Base-by-base conservation (phyloP, 345 rosid genomes). In the Sisymbrium irio region DNA sequence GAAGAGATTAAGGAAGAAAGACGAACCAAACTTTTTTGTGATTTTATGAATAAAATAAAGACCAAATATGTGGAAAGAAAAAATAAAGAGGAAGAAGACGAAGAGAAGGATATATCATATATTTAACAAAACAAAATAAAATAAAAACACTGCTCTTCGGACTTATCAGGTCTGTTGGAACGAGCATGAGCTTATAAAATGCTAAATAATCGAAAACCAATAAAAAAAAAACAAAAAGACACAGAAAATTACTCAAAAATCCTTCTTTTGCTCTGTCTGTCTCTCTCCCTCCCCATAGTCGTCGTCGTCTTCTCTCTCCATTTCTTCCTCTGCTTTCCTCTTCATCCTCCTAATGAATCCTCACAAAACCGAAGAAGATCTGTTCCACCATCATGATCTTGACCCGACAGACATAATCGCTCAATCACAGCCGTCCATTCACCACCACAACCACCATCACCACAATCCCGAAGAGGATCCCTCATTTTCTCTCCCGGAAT, bases 281-380 rank as follows among this genome's bases (percentile, higher is more conserved):
- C 63, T 28, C 20, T 27, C 9, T 42, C 54, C 53, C 37, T 56
- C 69, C 27, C 20, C 57, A 0, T 63, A 67, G 28, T 69, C 76
- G 27, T 69, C 76, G 27, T 60, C 77, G n/a, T 67, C 80, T 9
- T 71, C 77, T 36, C 37, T 17, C 65, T 7, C 5, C 37, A 1
- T 37, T 22, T 15, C 44, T 57, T 11, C 51, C 77, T 7, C 6
- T 49, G 33, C 22, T 47, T 68, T n/a, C 58, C 68, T 9, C 32
- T 50, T 18, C 10, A 25, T n/a, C 35, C 55, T 30, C 47, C 73
- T 39, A 62, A 88, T 89, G 94, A 86, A 86, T 86, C 81, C 91
- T 0, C 86, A 81, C 82, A 89, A 86, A 82, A 80, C 83, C 9
- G 89, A 89, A 74, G 85, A 77, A 70, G 85, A 77, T 81, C 85